phyloP scores from a whole-genome alignment of 306 rosid genomes.

The Glycine soja region DNA sequence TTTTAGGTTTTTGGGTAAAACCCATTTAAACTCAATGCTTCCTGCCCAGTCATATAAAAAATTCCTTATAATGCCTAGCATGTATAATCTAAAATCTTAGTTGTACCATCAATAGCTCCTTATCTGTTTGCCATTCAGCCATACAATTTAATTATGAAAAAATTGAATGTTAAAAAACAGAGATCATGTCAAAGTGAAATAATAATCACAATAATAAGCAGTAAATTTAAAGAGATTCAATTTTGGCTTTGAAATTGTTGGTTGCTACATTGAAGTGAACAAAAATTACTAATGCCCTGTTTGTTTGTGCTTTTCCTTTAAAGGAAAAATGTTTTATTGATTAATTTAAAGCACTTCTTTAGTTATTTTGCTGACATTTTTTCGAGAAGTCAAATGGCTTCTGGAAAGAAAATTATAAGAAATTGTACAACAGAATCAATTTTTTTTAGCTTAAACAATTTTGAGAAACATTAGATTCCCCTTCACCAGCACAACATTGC shows the following conservation, averaged over 20 bases:
- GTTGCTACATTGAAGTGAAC: slow-evolving; percentile 31
- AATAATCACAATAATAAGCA: background rate
- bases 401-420: background rate
- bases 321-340: background rate
- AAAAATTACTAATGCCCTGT: slow-evolving; percentile 12
- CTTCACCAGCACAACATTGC: slow-evolving; percentile 12
- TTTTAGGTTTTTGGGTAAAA: background rate
- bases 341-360: background rate
- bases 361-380: background rate
- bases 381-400: background rate
- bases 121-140: background rate
- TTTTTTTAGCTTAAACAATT: background rate
- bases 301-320: background rate
- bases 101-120: background rate
- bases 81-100: slow-evolving; percentile 11
- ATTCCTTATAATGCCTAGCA: background rate
- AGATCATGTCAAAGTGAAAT: background rate
- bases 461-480: slow-evolving; percentile 4
- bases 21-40: background rate
- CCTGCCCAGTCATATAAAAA: background rate
- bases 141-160: background rate
- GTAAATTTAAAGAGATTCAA: slow-evolving; percentile 27
- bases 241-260: slow-evolving; percentile 19
- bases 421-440: background rate
- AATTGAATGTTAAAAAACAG: background rate